phyloP scores from a whole-genome alignment of 2,329 filamentous ascomycete genomes.

The Arthroderma uncinatum region DNA sequence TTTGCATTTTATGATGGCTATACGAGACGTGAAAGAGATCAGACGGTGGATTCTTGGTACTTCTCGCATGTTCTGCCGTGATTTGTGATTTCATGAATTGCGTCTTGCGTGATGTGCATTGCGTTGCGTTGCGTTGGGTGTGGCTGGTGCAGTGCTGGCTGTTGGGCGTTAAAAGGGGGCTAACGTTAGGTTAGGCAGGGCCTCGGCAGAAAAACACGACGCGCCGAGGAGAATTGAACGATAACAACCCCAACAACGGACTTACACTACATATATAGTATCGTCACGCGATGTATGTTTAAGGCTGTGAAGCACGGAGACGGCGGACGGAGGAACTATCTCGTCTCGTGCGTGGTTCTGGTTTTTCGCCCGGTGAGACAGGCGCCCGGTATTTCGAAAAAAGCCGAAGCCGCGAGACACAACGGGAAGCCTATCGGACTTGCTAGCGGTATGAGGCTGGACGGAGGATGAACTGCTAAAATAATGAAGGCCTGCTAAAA shows the following conservation, averaged over 20 bases:
- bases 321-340: background rate
- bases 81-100: no score
- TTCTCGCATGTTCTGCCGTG: no score
- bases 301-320: background rate
- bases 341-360: background rate
- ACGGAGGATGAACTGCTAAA: background rate
- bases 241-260: background rate
- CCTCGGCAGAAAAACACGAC: no score
- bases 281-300: background rate
- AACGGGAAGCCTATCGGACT: background rate
- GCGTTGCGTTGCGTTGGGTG: no score
- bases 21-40: background rate
- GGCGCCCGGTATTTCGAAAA: background rate
- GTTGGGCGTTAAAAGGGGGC: no score
- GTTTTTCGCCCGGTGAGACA: background rate
- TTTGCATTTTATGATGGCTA: background rate
- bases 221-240: no score
- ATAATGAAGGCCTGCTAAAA: no score
- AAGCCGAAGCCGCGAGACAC: background rate
- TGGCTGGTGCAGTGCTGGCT: no score
- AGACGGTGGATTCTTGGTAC: no score
- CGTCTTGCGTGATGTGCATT: no score
- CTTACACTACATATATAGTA: background rate
- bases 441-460: background rate
- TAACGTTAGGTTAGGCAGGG: no score